Conservation (phyloP, 1,284 basidiomycete genomes). For the Ganoderma leucocontextum region DNA sequence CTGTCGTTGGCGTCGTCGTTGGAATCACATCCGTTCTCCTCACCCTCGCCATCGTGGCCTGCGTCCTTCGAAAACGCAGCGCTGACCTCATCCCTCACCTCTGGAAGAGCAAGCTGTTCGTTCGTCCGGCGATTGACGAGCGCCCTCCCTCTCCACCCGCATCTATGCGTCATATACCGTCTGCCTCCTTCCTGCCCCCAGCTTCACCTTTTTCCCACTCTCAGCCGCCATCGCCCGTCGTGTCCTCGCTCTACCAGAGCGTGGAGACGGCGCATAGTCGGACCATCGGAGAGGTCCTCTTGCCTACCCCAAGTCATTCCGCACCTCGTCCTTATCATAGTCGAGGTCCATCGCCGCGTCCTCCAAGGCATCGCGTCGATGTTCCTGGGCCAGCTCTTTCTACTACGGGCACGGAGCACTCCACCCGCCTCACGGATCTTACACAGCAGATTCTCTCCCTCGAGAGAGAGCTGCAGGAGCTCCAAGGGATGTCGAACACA, state of each 20-base stretch:
- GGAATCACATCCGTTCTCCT: conserved; percentile 8
- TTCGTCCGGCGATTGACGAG: not conserved
- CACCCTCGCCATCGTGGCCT: conserved; percentile 3
- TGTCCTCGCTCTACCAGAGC: conserved; percentile 1
- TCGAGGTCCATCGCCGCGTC: not conserved
- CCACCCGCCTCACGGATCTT: conserved; percentile 23
- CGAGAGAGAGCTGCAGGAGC: conserved; percentile 20
- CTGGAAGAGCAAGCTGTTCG: conserved; percentile 1
- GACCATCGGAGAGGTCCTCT: not conserved
- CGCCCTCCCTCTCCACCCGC: conserved; percentile 1
- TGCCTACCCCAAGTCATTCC: not conserved
- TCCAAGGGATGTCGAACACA: conserved; percentile 7
- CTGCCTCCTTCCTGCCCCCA: not conserved
- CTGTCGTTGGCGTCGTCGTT: conserved; percentile 9
- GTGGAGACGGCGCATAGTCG: conserved; percentile 6
- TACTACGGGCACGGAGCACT: conserved; percentile 26
- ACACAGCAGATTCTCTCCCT: conserved; percentile 23
- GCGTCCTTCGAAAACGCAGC: conserved; percentile 9
- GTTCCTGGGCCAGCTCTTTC: conserved; percentile 29
- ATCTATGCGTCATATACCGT: not conserved
- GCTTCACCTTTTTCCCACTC: not conserved
- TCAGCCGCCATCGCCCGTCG: not conserved
- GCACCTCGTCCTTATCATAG: not conserved
- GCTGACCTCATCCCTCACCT: not conserved
- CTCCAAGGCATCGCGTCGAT: conserved; percentile 23